Evolutionary conservation across 2,329 filamentous ascomycete genomes (phyloP).

Genomic region (Aureobasidium mangrovei): DNA sequence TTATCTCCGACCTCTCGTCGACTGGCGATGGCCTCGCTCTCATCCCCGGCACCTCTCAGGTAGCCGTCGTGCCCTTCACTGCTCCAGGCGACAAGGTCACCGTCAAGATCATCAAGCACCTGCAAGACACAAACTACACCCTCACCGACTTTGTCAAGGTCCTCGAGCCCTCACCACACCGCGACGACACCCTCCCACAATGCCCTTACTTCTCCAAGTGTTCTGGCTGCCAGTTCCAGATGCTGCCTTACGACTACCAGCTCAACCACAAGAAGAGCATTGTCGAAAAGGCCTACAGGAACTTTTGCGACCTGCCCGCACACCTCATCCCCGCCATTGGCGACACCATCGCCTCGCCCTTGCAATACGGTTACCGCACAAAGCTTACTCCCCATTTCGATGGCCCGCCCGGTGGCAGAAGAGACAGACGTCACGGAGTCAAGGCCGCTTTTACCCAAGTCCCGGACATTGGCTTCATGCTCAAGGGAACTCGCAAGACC

Average conservation of each 20-base stretch:
- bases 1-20: constrained; percentile 75
- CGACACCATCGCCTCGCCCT: constrained; percentile 81
- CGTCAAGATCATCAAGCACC: constrained; percentile 70
- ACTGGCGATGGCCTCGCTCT: constrained; percentile 84
- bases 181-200: constrained; percentile 66
- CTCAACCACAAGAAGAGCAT: constrained; percentile 75
- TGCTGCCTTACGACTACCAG: constrained; percentile 84
- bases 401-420: constrained; percentile 51
- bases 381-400: constrained; percentile 97
- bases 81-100: constrained; percentile 74
- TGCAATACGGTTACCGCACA: constrained; percentile 89
- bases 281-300: constrained; percentile 81
- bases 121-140: constrained; percentile 57
- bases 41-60: constrained; percentile 52
- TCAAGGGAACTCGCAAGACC: constrained; percentile 69
- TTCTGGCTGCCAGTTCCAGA: constrained; percentile 94
- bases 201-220: constrained; percentile 85
- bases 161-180: constrained; percentile 59
- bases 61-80: constrained; percentile 84
- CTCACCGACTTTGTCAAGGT: constrained; percentile 77
- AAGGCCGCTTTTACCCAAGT: constrained; percentile 52
- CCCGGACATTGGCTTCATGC: constrained; percentile 83
- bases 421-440: constrained; percentile 42
- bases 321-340: constrained; percentile 65
- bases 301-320: constrained; percentile 77